Evolutionary conservation across 1,284 basidiomycete species (phyloP).

Genomic region (Puccinia hordei): DNA sequence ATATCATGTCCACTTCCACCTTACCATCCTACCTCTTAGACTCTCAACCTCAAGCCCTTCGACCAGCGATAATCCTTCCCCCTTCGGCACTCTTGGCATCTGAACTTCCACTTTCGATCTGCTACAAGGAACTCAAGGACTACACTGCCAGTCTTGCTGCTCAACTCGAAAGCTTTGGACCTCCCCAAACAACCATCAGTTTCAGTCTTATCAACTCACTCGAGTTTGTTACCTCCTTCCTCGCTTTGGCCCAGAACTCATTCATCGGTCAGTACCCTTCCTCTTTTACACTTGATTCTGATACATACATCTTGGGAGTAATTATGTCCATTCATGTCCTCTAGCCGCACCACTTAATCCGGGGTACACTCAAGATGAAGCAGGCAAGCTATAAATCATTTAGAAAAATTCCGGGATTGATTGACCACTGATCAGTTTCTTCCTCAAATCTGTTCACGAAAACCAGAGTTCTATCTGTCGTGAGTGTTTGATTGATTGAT

Average conservation of each 20-base stretch:
- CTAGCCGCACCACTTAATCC: conserved; percentile 62
- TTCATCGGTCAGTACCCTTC: conserved; percentile 31
- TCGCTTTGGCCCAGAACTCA: conserved; percentile 33
- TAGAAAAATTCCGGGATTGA: too few species aligned
- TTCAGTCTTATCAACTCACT: conserved; percentile 48
- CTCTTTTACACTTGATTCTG: not conserved
- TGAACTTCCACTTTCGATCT: not conserved
- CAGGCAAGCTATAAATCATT: conserved; percentile 57
- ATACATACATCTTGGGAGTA: not conserved
- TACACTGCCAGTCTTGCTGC: not conserved
- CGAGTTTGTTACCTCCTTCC: conserved; percentile 40
- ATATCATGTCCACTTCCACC: not conserved
- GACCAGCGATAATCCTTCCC: conserved; percentile 20
- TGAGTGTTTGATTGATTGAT: conserved; percentile 17
- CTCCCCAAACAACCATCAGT: conserved; percentile 29
- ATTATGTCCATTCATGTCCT: not conserved
- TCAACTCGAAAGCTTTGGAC: not conserved
- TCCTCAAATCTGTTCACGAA: not conserved
- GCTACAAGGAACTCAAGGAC: conserved; percentile 19
- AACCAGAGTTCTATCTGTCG: conserved; percentile 47
- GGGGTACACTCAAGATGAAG: conserved; percentile 60
- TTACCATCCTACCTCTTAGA: conserved; percentile 25
- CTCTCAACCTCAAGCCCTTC: not conserved
- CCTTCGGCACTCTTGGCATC: conserved; percentile 13
- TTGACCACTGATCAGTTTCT: not conserved